These are phyloP conservation scores for Bacterosira constricta DNA, from an alignment of 108 stramenopile species.

Conservation along the genomic window DNA sequence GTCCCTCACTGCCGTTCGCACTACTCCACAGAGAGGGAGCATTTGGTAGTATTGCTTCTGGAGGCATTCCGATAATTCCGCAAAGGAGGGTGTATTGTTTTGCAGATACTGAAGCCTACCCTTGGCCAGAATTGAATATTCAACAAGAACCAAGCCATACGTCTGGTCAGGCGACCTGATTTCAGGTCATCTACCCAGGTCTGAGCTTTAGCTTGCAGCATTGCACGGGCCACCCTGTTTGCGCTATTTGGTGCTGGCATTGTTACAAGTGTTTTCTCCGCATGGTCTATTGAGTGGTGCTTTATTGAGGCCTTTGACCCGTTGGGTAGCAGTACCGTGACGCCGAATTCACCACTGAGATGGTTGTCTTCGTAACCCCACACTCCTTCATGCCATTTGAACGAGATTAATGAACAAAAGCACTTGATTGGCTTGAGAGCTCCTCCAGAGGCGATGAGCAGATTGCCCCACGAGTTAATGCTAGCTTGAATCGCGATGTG, in stretches of 20 bases:
- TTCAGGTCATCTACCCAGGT: not conserved
- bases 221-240: not conserved
- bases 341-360: not conserved
- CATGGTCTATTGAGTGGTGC: not conserved
- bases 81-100: not conserved
- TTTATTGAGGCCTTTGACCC: not conserved
- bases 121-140: not conserved
- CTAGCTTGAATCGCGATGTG: not conserved
- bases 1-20: not conserved
- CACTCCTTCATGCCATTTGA: not conserved
- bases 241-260: not conserved
- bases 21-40: not conserved
- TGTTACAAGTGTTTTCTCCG: not conserved
- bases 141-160: not conserved
- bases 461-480: not conserved
- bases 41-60: not conserved
- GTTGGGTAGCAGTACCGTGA: not conserved
- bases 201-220: not conserved
- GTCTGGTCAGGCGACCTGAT: not conserved
- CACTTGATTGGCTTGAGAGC: slow-evolving; percentile 6
- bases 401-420: not conserved
- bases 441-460: slow-evolving; percentile 10
- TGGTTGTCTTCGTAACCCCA: not conserved
- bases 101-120: not conserved
- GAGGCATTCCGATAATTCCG: not conserved